These are phyloP conservation scores for Trichoderma afroharzianum DNA, from an alignment of 2,329 filamentous ascomycete genomes.

Conservation along the genomic window DNA sequence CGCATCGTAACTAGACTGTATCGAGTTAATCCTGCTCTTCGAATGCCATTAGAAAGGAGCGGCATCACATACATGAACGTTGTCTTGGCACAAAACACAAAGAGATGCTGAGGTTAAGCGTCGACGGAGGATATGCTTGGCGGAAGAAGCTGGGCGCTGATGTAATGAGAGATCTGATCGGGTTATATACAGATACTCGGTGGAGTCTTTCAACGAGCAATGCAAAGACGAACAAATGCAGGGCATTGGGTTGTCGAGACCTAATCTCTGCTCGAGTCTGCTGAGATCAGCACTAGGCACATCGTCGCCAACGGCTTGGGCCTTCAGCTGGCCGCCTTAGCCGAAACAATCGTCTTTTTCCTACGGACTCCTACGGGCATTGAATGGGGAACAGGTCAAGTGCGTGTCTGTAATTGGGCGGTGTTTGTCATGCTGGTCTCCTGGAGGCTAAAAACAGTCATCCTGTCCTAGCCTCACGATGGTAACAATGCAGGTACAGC, in stretches of 20 bases:
- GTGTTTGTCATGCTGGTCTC: constrained; percentile 1
- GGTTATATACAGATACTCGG: neutral
- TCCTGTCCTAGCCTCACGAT: neutral
- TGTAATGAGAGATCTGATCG: neutral
- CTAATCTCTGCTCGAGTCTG: neutral
- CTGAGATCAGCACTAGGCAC: constrained; percentile 13
- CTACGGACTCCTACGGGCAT: neutral
- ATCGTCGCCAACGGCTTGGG: neutral
- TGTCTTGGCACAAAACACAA: neutral
- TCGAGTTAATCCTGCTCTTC: neutral
- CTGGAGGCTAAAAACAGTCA: constrained; percentile 5
- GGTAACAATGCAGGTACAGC: neutral
- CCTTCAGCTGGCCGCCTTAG: constrained; percentile 12
- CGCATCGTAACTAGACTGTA: neutral
- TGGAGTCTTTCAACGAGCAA: neutral
- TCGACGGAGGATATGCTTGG: neutral
- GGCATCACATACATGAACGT: neutral
- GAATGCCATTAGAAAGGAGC: neutral
- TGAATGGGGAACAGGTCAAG: neutral
- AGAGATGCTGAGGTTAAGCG: neutral
- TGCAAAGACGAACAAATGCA: neutral
- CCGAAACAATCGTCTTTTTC: neutral
- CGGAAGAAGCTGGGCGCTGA: neutral
- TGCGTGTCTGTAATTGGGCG: neutral
- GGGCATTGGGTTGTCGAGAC: constrained; percentile 4